These are phyloP conservation scores for Cryptosporidium canis DNA, from an alignment of 169 alveolate genomes.

Conservation along the genomic window DNA sequence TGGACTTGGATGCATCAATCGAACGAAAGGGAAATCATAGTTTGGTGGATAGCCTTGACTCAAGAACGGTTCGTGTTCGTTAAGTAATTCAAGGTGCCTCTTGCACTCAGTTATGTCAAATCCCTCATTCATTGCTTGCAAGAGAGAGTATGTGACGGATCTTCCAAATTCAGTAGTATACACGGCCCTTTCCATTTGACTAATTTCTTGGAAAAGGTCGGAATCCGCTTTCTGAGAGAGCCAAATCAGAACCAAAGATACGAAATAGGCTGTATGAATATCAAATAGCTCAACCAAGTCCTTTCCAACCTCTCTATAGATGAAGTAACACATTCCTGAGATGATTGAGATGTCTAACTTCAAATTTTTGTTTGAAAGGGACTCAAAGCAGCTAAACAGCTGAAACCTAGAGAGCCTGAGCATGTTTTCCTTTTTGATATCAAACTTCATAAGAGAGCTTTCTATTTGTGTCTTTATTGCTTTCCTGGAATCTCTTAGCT, in stretches of 20 bases:
- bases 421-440: not conserved
- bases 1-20: constrained; percentile 1
- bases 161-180: not conserved
- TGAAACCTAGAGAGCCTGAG: constrained; percentile 27
- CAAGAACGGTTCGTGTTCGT: not conserved
- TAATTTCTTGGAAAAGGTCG: not conserved
- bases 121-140: constrained; percentile 38
- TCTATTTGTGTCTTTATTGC: not conserved
- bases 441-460: not conserved
- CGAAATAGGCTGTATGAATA: not conserved
- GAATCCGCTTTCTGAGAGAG: not conserved
- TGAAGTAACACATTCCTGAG: constrained; percentile 21
- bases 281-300: constrained; percentile 16
- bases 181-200: not conserved
- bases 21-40: not conserved
- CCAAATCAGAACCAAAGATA: constrained; percentile 18
- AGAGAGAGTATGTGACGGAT: not conserved
- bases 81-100: constrained; percentile 12
- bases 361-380: not conserved
- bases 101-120: constrained; percentile 11
- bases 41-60: not conserved
- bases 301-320: not conserved
- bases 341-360: not conserved
- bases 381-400: constrained; percentile 16
- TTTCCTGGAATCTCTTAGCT: not conserved